phyloP scores from a whole-genome alignment of 1,284 basidiomycete genomes.

The Hemileia vastatrix region DNA sequence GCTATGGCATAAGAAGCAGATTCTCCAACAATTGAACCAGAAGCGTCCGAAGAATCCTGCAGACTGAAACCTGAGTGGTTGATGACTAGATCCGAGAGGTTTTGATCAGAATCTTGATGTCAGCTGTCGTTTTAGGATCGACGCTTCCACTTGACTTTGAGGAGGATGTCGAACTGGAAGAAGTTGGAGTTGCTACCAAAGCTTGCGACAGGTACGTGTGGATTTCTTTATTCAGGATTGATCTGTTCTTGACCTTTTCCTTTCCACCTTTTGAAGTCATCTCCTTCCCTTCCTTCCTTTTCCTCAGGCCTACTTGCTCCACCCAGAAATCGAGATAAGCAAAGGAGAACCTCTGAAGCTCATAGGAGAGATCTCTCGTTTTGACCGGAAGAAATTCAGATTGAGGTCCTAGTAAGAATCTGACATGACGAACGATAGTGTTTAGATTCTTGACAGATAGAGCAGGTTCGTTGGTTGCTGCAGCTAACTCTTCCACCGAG shows the following conservation, averaged over 20 bases:
- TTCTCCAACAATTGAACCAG: too few species aligned
- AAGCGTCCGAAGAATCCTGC: neutral
- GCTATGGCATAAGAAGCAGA: too few species aligned
- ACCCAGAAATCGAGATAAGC: neutral
- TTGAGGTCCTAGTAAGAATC: neutral
- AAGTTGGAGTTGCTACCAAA: neutral
- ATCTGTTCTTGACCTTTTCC: neutral
- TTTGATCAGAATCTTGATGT: neutral
- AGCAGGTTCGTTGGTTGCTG: neutral
- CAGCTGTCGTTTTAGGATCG: neutral
- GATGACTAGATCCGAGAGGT: neutral
- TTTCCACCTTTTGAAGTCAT: neutral
- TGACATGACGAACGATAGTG: neutral
- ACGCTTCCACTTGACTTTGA: neutral
- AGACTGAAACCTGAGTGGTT: neutral
- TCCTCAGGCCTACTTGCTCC: neutral
- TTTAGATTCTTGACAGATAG: neutral
- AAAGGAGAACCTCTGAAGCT: neutral
- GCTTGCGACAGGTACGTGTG: neutral
- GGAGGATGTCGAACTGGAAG: neutral
- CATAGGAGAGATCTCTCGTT: neutral
- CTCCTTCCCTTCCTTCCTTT: neutral
- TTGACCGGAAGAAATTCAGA: neutral
- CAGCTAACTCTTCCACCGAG: neutral
- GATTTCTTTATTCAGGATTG: neutral